Conservation (phyloP, 2,329 filamentous ascomycete species). For the Apiospora kogelbergensis region DNA sequence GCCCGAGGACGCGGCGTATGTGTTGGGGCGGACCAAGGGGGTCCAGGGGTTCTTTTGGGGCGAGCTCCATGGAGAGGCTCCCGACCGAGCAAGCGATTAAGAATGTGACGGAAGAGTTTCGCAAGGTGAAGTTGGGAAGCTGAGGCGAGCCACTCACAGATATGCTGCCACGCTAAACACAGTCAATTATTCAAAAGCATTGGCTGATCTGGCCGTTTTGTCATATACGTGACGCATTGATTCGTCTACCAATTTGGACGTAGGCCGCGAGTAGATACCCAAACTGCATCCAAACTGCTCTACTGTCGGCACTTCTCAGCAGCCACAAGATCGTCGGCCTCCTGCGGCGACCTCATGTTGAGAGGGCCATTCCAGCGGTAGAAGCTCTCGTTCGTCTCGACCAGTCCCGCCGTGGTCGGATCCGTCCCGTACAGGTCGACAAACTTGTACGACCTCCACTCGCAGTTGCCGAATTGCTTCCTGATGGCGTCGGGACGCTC, state of each 20-base stretch:
- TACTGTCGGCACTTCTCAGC: not conserved
- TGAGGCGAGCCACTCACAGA: not conserved
- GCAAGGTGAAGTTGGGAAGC: conserved; percentile 28
- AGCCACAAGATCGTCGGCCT: not conserved
- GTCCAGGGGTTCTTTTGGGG: conserved; percentile 74
- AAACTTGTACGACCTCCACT: conserved; percentile 66
- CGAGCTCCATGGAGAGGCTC: conserved; percentile 66
- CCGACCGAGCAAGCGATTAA: conserved; percentile 65
- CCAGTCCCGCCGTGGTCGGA: not conserved
- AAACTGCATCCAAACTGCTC: not conserved
- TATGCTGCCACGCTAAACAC: not conserved
- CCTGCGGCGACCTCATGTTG: not conserved
- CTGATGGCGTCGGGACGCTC: conserved; percentile 60
- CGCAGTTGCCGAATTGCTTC: conserved; percentile 67
- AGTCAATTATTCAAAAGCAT: not conserved
- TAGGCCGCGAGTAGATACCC: not conserved
- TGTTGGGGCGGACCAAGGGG: conserved; percentile 59
- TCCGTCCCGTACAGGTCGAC: conserved; percentile 35
- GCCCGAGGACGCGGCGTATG: conserved; percentile 62
- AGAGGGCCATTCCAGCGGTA: not conserved
- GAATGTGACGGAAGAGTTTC: conserved; percentile 47
- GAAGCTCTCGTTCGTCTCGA: not conserved
- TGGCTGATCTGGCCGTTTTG: not conserved
- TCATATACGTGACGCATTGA: not conserved
- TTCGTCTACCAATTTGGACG: not conserved